Evolutionary conservation across 345 rosid species (phyloP).

Genomic region (Eucalyptus regnans): DNA sequence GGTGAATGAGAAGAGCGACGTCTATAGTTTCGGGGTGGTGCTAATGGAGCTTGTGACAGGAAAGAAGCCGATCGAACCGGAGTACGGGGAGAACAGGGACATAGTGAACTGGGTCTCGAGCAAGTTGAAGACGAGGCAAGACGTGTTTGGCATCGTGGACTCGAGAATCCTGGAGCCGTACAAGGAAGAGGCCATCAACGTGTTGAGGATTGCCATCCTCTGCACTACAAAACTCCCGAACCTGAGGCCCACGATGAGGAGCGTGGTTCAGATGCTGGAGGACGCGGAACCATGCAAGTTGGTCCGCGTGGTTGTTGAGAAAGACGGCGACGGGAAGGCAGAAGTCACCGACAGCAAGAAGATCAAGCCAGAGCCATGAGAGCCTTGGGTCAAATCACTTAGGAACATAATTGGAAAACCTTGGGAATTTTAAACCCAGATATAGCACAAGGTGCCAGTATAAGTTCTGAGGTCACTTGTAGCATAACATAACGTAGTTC

Average conservation of each 20-base stretch:
- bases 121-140: not conserved
- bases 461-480: not conserved
- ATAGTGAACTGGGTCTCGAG: conserved; percentile 8
- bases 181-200: not conserved
- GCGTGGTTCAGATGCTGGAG: conserved; percentile 6
- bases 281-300: conserved; percentile 5
- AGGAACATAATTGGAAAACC: not conserved
- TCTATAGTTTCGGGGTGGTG: conserved; percentile 12
- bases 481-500: not conserved
- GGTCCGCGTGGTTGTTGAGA: not conserved
- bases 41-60: conserved; percentile 10
- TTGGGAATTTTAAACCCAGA: not conserved
- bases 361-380: not conserved
- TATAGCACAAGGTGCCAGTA: not conserved
- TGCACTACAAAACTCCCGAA: not conserved
- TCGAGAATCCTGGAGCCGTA: not conserved
- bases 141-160: not conserved
- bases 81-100: conserved; percentile 2
- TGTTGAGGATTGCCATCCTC: conserved; percentile 2
- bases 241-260: conserved; percentile 5
- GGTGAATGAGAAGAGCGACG: conserved; percentile 9
- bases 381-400: not conserved
- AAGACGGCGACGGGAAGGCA: not conserved
- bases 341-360: not conserved
- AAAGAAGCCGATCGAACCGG: not conserved